Base-by-base conservation (phyloP, 2,329 filamentous ascomycete genomes). In the Colletotrichum trifolii region DNA sequence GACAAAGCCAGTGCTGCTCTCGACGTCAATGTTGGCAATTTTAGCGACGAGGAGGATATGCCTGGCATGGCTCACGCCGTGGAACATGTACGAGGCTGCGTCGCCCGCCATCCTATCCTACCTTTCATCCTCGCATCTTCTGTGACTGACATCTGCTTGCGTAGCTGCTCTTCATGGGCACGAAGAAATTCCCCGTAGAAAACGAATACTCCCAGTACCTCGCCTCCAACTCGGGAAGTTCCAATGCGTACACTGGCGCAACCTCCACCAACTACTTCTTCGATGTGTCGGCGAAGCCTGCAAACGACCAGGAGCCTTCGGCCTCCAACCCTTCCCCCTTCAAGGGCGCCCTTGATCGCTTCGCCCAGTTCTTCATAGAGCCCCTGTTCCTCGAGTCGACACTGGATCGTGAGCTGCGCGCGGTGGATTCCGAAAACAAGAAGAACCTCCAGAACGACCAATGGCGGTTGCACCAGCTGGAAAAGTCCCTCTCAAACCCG, bases 251-350 rank as follows among this genome's bases (percentile, higher is more conserved):
- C 77, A 99, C 96, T 1, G 94, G 91, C 13, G 85, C 92, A 6
- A 97, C 93, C 2, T 96, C 95, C 56, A 99, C 96, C 68, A 98
- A 98, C 80, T 99, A 97, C 81, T 98, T 92, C 79, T 99, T 99
- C 76, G 96, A 99, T 74, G 89, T 98, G 63, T 93, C 92, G 17
- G 93, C 94, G 38, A 93, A 93, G 55, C 87, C 91, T 11, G 87
- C 84, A 74, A 88, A 89, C 66, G 82, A 85, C 42, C 79, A 84
- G 56, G 82, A 86, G 38, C 79, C 85, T 4, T 84, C 85, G 8
- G 84, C 83, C 68, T 74, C 79, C 70, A 87, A 88, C 69, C 81
- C 85, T 0, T 88, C 86, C 13, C 85, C 86, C 1, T 72, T 97
- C 6, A 90, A 91, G 74, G 94, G 93, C 33, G 94, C 91, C 5